Base-by-base conservation (phyloP, 139 green algal genomes). In the Ettlia oleoabundans region DNA sequence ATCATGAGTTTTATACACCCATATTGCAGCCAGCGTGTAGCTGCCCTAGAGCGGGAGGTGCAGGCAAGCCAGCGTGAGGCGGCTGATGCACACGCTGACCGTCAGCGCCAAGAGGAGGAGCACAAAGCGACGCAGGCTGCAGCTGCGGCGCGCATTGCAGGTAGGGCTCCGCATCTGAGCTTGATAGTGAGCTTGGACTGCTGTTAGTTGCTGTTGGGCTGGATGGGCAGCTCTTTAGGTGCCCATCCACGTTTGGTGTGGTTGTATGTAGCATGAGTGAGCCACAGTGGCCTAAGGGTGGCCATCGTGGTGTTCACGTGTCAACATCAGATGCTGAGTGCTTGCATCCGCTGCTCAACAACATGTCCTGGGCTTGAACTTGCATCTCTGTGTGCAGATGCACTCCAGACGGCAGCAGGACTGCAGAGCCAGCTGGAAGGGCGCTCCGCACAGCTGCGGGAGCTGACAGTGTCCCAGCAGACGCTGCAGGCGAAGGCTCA, bases 121-220 rank as follows among this genome's bases (percentile, higher is more conserved):
- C 84, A 82, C 43, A 68, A 83, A 37, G 43, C 74, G 1, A 37
- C 69, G 42, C 75, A 67, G 47, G 30, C 32, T 3, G 65, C 47
- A 3, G 65, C 66, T 18, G 78, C 78, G 1, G 33, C 21, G 18
- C 43, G 78, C 51, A 55, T 77, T 19, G 67, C 35, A 22, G 78
- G 43, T 52, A 26, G 21, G 43, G 3, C 6, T 21, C 10, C 30
- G 52, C 13, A 15, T 7, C 3, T n/a, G n/a, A n/a, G n/a, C n/a
- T n/a, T n/a, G n/a, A n/a, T n/a, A n/a, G n/a, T n/a, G n/a, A n/a
- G n/a, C n/a, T n/a, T n/a, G n/a, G n/a, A n/a, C n/a, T n/a, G n/a
- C n/a, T n/a, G n/a, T n/a, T n/a, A n/a, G n/a, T n/a, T n/a, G n/a
- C n/a, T n/a, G n/a, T n/a, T n/a, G n/a, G n/a, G n/a, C n/a, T n/a